Evolutionary conservation across 495 filamentous ascomycete genomes (phyloP), one percentile per base, ranked within the genome.

Genomic region (Aspergillus egyptiacus): DNA sequence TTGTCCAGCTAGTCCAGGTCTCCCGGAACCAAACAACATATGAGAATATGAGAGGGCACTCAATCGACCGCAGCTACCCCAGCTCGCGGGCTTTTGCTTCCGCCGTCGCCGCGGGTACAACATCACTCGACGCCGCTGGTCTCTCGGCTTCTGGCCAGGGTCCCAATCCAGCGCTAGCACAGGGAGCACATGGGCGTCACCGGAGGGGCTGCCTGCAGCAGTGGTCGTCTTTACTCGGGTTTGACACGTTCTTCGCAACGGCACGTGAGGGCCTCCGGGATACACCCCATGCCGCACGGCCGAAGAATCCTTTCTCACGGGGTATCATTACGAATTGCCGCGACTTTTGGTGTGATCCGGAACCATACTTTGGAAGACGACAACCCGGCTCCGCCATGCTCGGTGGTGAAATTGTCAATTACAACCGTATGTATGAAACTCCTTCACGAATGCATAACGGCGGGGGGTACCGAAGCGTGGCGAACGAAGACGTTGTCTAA

Each of bases 261-360:
- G 91, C 89, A 2, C 76, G 82, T 7, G 72, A 82, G 18, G 84
- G 83, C 8, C 72, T 81, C 17, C 77, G 78, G 1, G 77, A 72
- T 34, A 72, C 70, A 28, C 69, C 71, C 14, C 70, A 75, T 35
- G 59, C 65, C 13, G 60, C 62, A 15, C 72, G 70, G 20, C 78
- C 80, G 46, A 70, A 73, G 24, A 98, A 98, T 57, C 89, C 88
- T 0, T 98, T 89, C 65, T 91, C 85, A 24, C 77, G 79, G 28
- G 93, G 94, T 14, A 63, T 87, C 13, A 51, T 91, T 22, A 81
- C 81, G 25, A 98, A 98, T 55, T 97, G 91, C 60, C 89, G 82
- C 48, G 93, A 98, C 66, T 98, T 98, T 65, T 98, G 89, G 87
- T 89, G 87, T 57, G 93, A 96, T 60, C 79, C 86, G 0, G 80